Evolutionary conservation across 2,329 filamentous ascomycete species (phyloP).

Genomic region (Macrophomina tecta): DNA sequence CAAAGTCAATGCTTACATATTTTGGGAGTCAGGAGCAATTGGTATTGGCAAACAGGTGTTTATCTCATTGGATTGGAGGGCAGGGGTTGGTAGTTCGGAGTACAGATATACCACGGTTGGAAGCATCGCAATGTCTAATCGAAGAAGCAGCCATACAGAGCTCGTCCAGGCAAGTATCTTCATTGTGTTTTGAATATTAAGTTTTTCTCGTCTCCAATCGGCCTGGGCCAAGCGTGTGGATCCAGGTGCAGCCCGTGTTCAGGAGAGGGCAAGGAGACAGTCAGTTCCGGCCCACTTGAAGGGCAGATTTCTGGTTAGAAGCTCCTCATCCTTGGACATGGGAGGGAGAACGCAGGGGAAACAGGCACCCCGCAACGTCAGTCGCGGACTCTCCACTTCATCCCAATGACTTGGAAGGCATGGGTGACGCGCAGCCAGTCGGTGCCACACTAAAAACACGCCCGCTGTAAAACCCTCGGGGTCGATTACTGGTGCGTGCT

Average conservation of each 20-base stretch:
- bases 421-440: too few relatives aligned
- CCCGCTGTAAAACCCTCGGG: too few relatives aligned
- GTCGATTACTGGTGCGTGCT: too few relatives aligned
- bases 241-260: not conserved
- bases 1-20: not conserved
- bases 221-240: not conserved
- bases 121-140: not conserved
- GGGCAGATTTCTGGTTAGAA: too few relatives aligned
- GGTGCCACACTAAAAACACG: too few relatives aligned
- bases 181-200: constrained; percentile 2
- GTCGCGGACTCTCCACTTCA: too few relatives aligned
- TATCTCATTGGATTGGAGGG: not conserved
- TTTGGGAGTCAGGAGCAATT: not conserved
- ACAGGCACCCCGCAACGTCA: too few relatives aligned
- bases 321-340: too few relatives aligned
- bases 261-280: too few relatives aligned
- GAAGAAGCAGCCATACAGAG: not conserved
- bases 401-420: too few relatives aligned
- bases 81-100: not conserved
- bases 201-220: not conserved
- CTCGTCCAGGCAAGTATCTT: not conserved
- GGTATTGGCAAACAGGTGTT: not conserved
- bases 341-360: too few relatives aligned
- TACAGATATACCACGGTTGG: constrained; percentile 19
- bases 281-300: too few relatives aligned